Conservation (phyloP, 2,329 filamentous ascomycete species). For the Curvularia hawaiiensis region DNA sequence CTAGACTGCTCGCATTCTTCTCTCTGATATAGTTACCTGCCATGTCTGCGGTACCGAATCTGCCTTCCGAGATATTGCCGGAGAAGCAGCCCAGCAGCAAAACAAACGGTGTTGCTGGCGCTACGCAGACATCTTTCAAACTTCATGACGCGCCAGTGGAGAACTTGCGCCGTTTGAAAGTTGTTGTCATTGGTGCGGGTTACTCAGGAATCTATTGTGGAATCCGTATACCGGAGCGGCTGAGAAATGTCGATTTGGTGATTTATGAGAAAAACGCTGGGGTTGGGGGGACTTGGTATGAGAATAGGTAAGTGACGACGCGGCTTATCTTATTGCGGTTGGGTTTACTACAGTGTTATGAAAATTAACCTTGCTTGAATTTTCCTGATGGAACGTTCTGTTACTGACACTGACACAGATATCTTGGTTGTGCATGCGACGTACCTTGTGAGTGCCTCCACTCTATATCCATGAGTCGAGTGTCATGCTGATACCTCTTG, state of each 20-base stretch:
- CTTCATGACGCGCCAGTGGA: conserved; percentile 50
- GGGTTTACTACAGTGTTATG: neutral
- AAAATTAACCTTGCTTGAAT: neutral
- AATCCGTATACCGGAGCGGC: conserved; percentile 51
- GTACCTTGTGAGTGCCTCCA: conserved; percentile 35
- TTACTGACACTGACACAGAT: conserved; percentile 30
- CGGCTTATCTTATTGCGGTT: neutral
- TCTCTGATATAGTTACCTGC: neutral
- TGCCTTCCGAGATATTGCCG: conserved; percentile 28
- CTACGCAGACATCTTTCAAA: conserved; percentile 24
- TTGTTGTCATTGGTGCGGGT: conserved; percentile 53
- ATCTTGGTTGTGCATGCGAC: conserved; percentile 52
- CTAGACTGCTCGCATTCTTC: neutral
- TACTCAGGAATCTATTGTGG: conserved; percentile 53
- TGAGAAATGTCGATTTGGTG: conserved; percentile 48
- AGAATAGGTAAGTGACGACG: conserved; percentile 35
- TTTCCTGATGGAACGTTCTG: too few species aligned
- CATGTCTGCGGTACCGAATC: conserved; percentile 41
- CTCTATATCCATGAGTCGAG: neutral
- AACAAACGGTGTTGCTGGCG: conserved; percentile 10
- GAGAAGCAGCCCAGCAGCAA: conserved; percentile 13
- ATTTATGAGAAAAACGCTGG: conserved; percentile 54
- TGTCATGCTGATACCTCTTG: conserved; percentile 3
- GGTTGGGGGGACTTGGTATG: conserved; percentile 49
- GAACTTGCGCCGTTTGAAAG: conserved; percentile 49